Evolutionary conservation across 331 rosid genomes (phyloP).

Genomic region (Phaseolus coccineus): DNA sequence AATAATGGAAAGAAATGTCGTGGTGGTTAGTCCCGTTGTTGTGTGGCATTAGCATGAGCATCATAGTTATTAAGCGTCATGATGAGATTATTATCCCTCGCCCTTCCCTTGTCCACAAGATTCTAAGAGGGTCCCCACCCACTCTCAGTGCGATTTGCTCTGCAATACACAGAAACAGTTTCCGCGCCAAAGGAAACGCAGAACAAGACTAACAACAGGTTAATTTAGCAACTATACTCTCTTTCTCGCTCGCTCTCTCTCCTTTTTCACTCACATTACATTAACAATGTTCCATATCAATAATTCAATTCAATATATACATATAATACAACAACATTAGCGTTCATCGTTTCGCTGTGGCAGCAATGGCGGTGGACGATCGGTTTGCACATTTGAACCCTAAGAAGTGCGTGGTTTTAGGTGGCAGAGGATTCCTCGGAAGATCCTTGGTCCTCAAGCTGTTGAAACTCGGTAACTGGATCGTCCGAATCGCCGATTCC

Average conservation of each 20-base stretch:
- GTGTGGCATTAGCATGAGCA: conserved; percentile 18
- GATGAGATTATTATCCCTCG: conserved; percentile 23
- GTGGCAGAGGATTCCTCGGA: conserved; percentile 84
- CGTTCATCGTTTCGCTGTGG: conserved; percentile 43
- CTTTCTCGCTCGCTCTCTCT: neutral
- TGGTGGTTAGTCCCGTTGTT: conserved; percentile 7
- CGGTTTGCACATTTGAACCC: conserved; percentile 61
- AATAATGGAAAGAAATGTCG: neutral
- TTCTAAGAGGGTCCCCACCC: conserved; percentile 41
- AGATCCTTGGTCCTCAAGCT: conserved; percentile 70
- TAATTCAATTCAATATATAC: neutral
- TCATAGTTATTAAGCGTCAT: conserved; percentile 4
- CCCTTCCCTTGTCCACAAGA: conserved; percentile 41
- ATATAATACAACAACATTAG: conserved; percentile 31
- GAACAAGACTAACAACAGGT: conserved; percentile 21
- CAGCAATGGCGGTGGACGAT: conserved; percentile 63
- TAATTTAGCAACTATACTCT: conserved; percentile 16
- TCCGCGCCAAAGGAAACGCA: conserved; percentile 51
- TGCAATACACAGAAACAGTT: conserved; percentile 37
- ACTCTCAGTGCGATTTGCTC: conserved; percentile 18
- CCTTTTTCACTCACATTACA: neutral
- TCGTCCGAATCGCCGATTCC: conserved; percentile 86
- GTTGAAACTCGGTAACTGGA: conserved; percentile 70
- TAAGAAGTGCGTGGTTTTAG: conserved; percentile 79
- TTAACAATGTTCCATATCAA: neutral